Conservation (phyloP, 192 early-diverging fungal species). For the Coemansia sp. region DNA sequence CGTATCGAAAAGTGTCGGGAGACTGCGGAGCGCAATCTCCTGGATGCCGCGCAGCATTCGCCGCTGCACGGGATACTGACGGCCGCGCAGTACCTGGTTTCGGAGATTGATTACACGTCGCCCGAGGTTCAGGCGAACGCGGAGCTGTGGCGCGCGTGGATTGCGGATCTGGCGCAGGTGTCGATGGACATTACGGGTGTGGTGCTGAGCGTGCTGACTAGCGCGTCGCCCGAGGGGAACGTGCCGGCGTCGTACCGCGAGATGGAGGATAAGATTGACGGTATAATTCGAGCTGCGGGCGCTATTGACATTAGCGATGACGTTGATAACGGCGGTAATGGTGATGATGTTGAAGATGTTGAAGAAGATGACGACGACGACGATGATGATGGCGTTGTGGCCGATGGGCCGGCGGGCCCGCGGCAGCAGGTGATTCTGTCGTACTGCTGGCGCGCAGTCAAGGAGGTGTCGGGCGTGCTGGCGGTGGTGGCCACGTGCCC, state of each 20-base stretch:
- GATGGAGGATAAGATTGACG: conserved; percentile 54
- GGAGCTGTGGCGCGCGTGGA: conserved; percentile 54
- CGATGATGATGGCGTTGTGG: conserved; percentile 41
- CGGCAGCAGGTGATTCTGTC: conserved; percentile 86
- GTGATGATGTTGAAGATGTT: no score
- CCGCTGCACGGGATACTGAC: conserved; percentile 62
- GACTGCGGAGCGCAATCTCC: conserved; percentile 49
- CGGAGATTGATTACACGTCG: conserved; percentile 58
- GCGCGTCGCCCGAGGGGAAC: conserved; percentile 87
- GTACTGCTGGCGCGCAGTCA: conserved; percentile 91
- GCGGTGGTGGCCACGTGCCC: conserved; percentile 28
- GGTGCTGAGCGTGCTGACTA: conserved; percentile 69
- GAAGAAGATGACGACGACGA: conserved; percentile 32
- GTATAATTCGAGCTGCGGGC: conserved; percentile 33
- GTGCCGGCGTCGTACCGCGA: conserved; percentile 77
- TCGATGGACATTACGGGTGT: conserved; percentile 58
- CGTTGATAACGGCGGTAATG: conserved; percentile 24
- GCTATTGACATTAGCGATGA: neutral
- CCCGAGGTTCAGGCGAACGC: conserved; percentile 44
- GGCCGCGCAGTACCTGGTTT: conserved; percentile 59
- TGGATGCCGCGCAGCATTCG: conserved; percentile 47
- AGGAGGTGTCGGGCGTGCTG: conserved; percentile 73
- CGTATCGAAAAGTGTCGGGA: conserved; percentile 19
- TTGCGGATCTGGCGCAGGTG: conserved; percentile 46
- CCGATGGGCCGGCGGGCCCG: conserved; percentile 41